Evolutionary conservation across 2,329 filamentous ascomycete genomes (phyloP), one percentile per base, ranked within the genome.

Genomic region (Magnaporthiopsis incrustans): DNA sequence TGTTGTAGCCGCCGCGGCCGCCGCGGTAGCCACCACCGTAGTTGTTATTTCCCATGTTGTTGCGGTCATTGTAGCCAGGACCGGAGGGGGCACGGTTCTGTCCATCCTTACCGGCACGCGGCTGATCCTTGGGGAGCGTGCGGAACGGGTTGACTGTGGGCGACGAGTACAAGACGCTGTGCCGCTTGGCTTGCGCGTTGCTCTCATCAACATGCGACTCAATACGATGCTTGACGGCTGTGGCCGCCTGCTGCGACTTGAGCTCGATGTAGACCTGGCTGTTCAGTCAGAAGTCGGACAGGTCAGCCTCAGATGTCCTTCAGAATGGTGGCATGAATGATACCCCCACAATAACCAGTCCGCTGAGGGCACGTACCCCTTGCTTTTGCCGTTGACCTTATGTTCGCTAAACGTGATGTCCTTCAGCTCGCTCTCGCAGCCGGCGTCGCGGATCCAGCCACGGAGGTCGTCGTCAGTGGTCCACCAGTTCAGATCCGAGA

Each of bases 371-470:
- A 44, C 87, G 68, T 82, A 96, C 93, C 95, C 94, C 80, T 98
- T 97, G 77, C 92, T 97, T 79, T 99, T 99, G 70, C 95, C 95
- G 70, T 99, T 99, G 60, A 98, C 93, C 75, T 99, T 99, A 77
- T 98, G 95, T 75, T 99, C 95, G 71, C 92, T 97, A 75, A 98
- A 99, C 0, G 93, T 97, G 62, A 99, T 86, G 66, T 98, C 95
- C 71, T 91, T 92, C 25, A 98, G 79, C 71, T 97, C 91, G 59
- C 88, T 84, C 74, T 98, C 95, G 69, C 87, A 91, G 2, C 84
- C 85, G n/a, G 89, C 91, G 68, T 90, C 84, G 68, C 87, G 87
- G 30, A 90, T 82, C 91, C 92, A 97, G 62, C 89, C 90, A 63
- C 95, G 89, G 64, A 99, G 86, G 70, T 98, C 92, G 72, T 99